These are phyloP conservation scores for Sporothrix phasma DNA, from an alignment of 2,329 filamentous ascomycete genomes.

Conservation along the genomic window DNA sequence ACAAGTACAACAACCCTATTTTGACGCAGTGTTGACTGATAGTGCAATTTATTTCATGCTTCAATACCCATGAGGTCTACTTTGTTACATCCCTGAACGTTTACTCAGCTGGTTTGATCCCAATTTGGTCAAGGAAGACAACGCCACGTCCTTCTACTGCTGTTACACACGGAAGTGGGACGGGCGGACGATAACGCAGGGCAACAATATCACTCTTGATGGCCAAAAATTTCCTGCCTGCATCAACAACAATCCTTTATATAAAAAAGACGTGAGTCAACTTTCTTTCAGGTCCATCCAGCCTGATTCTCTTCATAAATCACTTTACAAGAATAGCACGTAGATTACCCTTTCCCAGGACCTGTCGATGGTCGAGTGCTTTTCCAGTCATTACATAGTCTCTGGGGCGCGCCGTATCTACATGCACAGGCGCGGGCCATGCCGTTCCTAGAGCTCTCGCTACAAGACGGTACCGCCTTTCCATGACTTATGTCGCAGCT, in stretches of 20 bases:
- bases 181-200: not conserved
- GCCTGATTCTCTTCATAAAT: not conserved
- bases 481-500: conserved; percentile 5
- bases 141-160: not conserved
- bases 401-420: conserved; percentile 8
- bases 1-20: not conserved
- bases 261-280: not conserved
- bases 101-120: not conserved
- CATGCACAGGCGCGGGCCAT: conserved; percentile 16
- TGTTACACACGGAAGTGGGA: not conserved
- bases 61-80: not conserved
- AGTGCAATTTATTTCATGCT: not conserved
- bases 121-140: not conserved
- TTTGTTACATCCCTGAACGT: no score
- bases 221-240: not conserved
- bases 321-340: not conserved
- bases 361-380: not conserved
- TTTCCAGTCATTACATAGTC: not conserved
- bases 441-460: conserved; percentile 9
- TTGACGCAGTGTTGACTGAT: not conserved
- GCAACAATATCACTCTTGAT: not conserved
- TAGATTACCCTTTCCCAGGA: not conserved
- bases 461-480: not conserved
- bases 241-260: not conserved
- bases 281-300: not conserved